Conservation (phyloP, 2,329 filamentous ascomycete species). For the Neurospora crassa region DNA sequence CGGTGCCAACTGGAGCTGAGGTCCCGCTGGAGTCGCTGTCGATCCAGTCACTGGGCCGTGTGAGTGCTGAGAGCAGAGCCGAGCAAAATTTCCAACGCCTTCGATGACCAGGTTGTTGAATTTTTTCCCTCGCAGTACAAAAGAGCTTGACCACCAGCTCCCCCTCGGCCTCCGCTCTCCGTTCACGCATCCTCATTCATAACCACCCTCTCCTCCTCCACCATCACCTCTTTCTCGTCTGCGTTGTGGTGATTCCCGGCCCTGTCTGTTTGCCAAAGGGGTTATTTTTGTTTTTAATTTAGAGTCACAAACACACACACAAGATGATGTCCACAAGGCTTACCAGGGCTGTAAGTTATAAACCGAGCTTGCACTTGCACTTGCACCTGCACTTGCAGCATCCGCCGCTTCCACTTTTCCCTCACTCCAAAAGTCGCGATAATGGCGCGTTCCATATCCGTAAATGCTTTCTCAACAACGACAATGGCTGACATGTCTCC, state of each 20-base stretch:
- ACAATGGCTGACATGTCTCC: background rate
- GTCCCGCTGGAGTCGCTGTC: background rate
- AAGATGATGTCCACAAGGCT: conserved; percentile 19
- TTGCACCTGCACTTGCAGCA: background rate
- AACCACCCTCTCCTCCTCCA: conserved; percentile 6
- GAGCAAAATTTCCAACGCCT: conserved; percentile 17
- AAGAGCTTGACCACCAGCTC: conserved; percentile 12
- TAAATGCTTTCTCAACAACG: conserved; percentile 6
- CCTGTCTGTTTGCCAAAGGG: conserved; percentile 8
- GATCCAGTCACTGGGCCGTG: background rate
- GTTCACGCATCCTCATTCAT: conserved; percentile 11
- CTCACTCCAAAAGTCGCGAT: background rate
- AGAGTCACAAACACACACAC: conserved; percentile 6
- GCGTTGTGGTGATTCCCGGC: conserved; percentile 9
- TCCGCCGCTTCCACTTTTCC: background rate
- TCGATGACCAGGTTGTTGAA: conserved; percentile 16
- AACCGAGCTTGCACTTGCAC: background rate
- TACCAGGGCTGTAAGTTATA: conserved; percentile 18
- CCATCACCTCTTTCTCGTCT: conserved; percentile 10
- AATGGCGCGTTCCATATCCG: background rate
- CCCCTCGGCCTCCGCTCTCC: conserved; percentile 2
- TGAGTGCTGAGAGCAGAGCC: background rate
- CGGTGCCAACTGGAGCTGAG: background rate
- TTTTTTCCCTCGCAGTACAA: conserved; percentile 17
- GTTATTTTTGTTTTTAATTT: conserved; percentile 12